phyloP scores from a whole-genome alignment of 2,329 filamentous ascomycete genomes.

The Alternaria hordeiaustralica region DNA sequence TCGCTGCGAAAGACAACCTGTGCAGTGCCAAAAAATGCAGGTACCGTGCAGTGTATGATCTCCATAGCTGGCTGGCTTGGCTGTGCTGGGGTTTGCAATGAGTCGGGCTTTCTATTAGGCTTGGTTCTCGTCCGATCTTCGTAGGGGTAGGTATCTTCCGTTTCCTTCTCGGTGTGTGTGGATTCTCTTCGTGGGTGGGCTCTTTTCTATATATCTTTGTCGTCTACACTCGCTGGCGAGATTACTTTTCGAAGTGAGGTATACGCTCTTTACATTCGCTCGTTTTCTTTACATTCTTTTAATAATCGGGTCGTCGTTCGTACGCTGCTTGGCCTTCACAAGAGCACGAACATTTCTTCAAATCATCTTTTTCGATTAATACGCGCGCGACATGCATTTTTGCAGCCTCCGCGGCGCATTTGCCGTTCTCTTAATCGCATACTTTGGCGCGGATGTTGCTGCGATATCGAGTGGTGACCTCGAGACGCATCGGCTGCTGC shows the following conservation, averaged over 20 bases:
- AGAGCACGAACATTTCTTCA: neutral
- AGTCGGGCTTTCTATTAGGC: neutral
- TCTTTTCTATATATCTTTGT: neutral
- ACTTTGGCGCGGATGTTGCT: constrained; percentile 17
- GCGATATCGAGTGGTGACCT: constrained; percentile 3
- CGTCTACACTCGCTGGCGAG: constrained; percentile 9
- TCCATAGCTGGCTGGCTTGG: neutral
- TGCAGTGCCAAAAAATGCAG: neutral
- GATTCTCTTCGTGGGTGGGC: neutral
- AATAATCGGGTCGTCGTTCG: neutral
- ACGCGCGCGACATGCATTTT: constrained; percentile 16
- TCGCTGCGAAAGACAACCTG: neutral
- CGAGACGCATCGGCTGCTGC: constrained; percentile 32
- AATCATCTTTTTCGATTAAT: neutral
- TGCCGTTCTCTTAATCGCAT: constrained; percentile 22
- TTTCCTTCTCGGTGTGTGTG: neutral
- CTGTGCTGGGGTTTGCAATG: neutral
- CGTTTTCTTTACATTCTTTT: neutral
- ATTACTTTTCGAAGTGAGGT: neutral
- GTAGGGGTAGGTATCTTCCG: constrained; percentile 1
- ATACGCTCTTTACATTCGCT: neutral
- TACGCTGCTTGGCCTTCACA: neutral
- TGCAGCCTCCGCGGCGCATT: constrained; percentile 16
- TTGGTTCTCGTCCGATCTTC: neutral
- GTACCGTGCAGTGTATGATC: neutral